Base-by-base conservation (phyloP, 768 basidiomycete species). In the Nidularia pulvinata region DNA sequence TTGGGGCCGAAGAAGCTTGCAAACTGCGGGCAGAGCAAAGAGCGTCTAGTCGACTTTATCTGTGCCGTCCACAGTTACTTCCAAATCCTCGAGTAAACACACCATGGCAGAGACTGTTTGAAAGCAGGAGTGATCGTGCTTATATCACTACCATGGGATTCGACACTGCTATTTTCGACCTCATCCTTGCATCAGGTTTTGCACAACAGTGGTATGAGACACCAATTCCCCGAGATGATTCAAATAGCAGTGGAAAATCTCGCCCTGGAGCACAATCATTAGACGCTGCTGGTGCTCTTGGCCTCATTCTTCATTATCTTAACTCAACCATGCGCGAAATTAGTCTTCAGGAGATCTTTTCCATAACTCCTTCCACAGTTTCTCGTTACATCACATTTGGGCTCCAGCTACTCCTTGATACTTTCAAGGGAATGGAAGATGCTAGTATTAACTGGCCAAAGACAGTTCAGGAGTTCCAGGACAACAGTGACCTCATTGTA, bases 101-200 rank as follows among this genome's bases (percentile, higher is more conserved):
- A 33, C 66, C 75, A 7, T 78, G 73, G 75, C 70, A 70, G 44
- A 19, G 32, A 0, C 64, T 78, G 0, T 72, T 43, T 33, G 0
- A 33, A 2, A 51, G 65, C 37, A 58, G 51, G 7, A 65, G 62
- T 54, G 69, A 79, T 51, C 55, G 69, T 3, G 75, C 72, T 5
- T 79, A 69, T 55, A 79, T 80, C 34, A 79, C 72, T 0, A 80
- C 73, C 0, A 77, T 77, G 74, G 73, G 75, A 1, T 68, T 77
- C 54, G 65, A 77, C 62, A 63, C 69, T 2, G 50, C 11, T 1
- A 76, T 73, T 0, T 78, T 78, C 55, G 4, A 65, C 2, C 57
- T 59, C 30, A 62, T 80, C 6, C 56, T 78, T 1, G 44, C 47
- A 0, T 52, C 51, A 5, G 73, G 76, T 3, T 79, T 79, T 61